phyloP scores from a whole-genome alignment of 139 green algal species.

The Bryopsis sp. region DNA sequence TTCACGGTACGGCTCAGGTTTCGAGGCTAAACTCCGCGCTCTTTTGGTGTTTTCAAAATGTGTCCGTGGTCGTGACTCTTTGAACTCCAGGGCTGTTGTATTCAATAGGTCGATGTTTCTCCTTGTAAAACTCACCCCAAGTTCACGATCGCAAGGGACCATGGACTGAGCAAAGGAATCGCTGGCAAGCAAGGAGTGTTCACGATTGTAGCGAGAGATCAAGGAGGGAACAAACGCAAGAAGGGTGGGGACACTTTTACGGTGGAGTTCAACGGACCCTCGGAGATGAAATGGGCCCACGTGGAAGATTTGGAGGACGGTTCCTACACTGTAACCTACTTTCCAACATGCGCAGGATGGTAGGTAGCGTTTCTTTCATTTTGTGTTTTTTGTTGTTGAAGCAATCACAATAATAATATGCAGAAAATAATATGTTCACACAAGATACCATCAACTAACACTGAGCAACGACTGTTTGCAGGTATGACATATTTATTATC shows the following conservation, averaged over 20 bases:
- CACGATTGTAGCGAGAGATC: not conserved
- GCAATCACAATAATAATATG: no score
- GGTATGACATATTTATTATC: not conserved
- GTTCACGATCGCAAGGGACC: not conserved
- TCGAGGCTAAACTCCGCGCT: no score
- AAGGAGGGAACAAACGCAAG: constrained; percentile 2
- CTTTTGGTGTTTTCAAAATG: no score
- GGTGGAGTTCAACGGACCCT: not conserved
- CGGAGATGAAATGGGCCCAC: not conserved
- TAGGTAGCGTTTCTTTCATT: not conserved
- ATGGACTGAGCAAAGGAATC: not conserved
- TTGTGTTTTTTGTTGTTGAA: not conserved
- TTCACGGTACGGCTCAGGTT: no score
- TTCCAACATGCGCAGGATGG: not conserved
- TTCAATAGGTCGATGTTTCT: no score
- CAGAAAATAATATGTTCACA: no score
- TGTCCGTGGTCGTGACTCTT: no score
- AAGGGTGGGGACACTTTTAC: constrained; percentile 2
- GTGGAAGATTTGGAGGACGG: not conserved
- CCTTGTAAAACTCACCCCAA: constrained; percentile 1
- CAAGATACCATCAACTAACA: not conserved
- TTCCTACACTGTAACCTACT: not conserved
- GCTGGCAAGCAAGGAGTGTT: not conserved
- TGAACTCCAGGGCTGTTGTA: no score
- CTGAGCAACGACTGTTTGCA: not conserved